Conservation (phyloP, 2,329 filamentous ascomycete species). For the Cadophora sp. region DNA sequence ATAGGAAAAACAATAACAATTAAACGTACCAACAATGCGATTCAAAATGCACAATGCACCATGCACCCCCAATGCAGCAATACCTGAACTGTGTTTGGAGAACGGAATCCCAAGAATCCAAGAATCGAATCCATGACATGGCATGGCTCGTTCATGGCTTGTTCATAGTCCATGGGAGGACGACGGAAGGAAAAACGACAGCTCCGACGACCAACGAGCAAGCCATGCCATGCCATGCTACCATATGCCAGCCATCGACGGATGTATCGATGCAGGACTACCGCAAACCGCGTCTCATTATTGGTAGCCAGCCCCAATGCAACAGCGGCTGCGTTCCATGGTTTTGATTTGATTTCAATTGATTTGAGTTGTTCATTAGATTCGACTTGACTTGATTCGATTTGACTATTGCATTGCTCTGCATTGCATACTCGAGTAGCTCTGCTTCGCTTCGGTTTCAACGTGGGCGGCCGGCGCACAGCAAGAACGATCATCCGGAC, state of each 20-base stretch:
- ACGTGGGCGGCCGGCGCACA: neutral
- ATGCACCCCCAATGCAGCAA: neutral
- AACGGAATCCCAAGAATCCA: neutral
- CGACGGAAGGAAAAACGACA: neutral
- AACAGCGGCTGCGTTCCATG: neutral
- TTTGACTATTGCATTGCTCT: neutral
- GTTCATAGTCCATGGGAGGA: neutral
- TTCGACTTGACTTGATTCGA: neutral
- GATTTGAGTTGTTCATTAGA: neutral
- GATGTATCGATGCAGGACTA: neutral
- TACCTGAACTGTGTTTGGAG: neutral
- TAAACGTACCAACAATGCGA: neutral
- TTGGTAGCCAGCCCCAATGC: no score
- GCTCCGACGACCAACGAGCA: neutral
- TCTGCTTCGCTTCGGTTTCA: slow-evolving; percentile 27
- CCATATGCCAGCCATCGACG: neutral
- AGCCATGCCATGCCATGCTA: neutral
- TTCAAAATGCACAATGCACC: neutral
- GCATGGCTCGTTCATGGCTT: no score
- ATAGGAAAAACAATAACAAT: neutral
- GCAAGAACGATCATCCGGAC: slow-evolving; percentile 27
- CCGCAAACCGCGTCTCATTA: no score
- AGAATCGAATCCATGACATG: neutral
- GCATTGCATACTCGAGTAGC: neutral
- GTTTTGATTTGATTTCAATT: neutral